A percentile compares a stretch with the other conserved stretches of the same genome.
These are phyloP conservation scores for Marchantia polymorpha DNA, from an alignment of 225 moss, liverwort and hornwort species.

Conservation along the genomic window DNA sequence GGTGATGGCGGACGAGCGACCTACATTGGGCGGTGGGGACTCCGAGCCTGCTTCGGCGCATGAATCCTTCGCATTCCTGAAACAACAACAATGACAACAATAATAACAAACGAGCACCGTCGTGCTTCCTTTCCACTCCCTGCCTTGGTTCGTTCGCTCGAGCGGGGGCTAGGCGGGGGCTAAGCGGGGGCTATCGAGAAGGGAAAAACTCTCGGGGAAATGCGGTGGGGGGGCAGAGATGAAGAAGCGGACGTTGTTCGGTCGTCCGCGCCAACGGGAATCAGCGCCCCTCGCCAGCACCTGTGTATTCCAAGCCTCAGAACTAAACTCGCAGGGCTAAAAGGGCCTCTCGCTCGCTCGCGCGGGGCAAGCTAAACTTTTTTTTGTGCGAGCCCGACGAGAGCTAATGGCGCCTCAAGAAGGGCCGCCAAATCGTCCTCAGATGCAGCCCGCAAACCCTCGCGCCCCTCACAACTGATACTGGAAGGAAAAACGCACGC, in stretches of 20 bases:
- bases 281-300: background rate
- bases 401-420: conserved; percentile 13
- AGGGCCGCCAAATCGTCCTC: conserved; percentile 8
- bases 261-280: background rate
- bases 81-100: too few relatives aligned
- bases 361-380: background rate
- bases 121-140: background rate
- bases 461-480: background rate
- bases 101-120: too few relatives aligned
- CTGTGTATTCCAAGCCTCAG: background rate
- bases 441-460: conserved; percentile 7
- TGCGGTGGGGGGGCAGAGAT: background rate
- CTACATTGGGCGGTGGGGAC: conserved; percentile 3
- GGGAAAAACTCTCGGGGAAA: conserved; percentile 3
- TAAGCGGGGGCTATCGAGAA: background rate
- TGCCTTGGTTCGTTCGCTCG: too few relatives aligned
- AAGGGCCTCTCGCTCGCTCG: background rate
- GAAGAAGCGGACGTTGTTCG: background rate
- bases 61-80: background rate
- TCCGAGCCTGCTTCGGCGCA: conserved; percentile 9
- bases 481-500: background rate
- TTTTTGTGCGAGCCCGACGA: background rate
- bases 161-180: background rate
- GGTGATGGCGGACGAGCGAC: background rate
- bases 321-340: background rate